Base-by-base conservation (phyloP, 176 grass and related monocot species). In the Oryza australiensis region DNA sequence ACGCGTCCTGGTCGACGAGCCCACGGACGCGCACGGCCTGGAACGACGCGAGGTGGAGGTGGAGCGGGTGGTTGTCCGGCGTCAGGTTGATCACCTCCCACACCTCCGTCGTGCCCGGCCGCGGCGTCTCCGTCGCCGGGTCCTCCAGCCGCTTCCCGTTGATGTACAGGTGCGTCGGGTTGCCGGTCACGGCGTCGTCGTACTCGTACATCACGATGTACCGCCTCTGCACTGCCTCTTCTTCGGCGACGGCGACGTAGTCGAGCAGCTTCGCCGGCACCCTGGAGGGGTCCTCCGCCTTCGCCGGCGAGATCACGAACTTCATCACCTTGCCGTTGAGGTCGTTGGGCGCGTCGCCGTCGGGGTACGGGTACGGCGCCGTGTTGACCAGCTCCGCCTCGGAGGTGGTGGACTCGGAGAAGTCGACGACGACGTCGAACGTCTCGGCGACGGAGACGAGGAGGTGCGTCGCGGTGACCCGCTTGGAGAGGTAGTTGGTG, bases 71-170 rank as follows among this genome's bases (percentile, higher is more conserved):
- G 88, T 87, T 87, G 64, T 96, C 94, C 40, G 16, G 72, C 48
- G 94, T 96, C 11, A 96, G 86, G 81, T 96, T 96, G 71, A 96
- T 77, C 79, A 96, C 88, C 70, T 96, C 83, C 94, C 94, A 93
- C 76, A 93, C 81, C 84, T 96, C 94, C 43, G 94, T 89, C 60
- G 82, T 70, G 0, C 90, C 88, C 1, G 35, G 5, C 78, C 28
- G 38, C 26, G 94, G 94, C 55, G 83, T 96, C 72, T 96, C 94
- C 81, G 94, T 96, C 53, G 68, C 86, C 40, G 86, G 88, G 70
- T 96, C 90, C 77, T 90, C 85, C 63, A 84, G 23, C 12, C 88
- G 64, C 63, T 88, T 87, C 41, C 94, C 94, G 66, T 96, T 96
- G 83, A 96, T 96, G 71, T 93, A 96, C 33, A 96, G 80, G 85